Percentiles rank a stretch among this genome's conserved stretches.
Evolutionary conservation across 805 yeast species (phyloP).

Genomic region (Ogataea degrootiae): DNA sequence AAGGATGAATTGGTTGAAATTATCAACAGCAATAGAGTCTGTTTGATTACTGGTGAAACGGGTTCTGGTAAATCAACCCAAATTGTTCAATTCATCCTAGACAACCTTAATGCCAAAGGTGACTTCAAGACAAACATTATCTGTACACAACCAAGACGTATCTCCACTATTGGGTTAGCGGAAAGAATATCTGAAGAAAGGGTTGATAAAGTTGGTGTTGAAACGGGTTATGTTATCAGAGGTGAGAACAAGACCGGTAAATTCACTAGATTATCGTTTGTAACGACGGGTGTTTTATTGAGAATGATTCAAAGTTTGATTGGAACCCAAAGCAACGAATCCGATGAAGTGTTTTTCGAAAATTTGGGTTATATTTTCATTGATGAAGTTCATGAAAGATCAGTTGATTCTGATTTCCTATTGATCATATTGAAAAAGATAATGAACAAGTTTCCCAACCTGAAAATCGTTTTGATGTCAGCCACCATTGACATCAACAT

Average conservation of each 20-base stretch:
- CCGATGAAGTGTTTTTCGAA: slow-evolving; percentile 38
- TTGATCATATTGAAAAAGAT: slow-evolving; percentile 70
- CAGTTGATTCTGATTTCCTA: slow-evolving; percentile 83
- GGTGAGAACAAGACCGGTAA: slow-evolving; percentile 72
- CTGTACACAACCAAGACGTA: slow-evolving; percentile 95
- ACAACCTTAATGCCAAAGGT: slow-evolving; percentile 46
- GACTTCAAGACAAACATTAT: slow-evolving; percentile 57
- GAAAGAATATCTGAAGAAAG: slow-evolving; percentile 89
- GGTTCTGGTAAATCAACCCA: slow-evolving; percentile 98
- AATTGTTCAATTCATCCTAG: slow-evolving; percentile 83
- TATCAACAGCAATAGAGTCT: slow-evolving; percentile 56
- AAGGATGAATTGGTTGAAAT: slow-evolving; percentile 49
- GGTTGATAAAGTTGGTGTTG: slow-evolving; percentile 56
- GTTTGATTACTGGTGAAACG: slow-evolving; percentile 90
- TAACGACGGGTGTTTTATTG: slow-evolving; percentile 88
- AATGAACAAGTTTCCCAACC: slow-evolving; percentile 41
- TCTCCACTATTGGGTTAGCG: slow-evolving; percentile 90
- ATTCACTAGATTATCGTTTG: slow-evolving; percentile 73
- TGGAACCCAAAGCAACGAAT: slow-evolving; percentile 16
- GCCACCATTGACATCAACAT: slow-evolving; percentile 79
- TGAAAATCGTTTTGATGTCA: slow-evolving; percentile 82
- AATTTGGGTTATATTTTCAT: slow-evolving; percentile 68
- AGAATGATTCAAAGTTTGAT: slow-evolving; percentile 68
- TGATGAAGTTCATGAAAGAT: slow-evolving; percentile 97
- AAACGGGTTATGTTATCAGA: slow-evolving; percentile 84